Percentiles rank a stretch among this genome's conserved stretches.
phyloP scores from a whole-genome alignment of 169 alveolate species.

The Toxoplasma gondii region DNA sequence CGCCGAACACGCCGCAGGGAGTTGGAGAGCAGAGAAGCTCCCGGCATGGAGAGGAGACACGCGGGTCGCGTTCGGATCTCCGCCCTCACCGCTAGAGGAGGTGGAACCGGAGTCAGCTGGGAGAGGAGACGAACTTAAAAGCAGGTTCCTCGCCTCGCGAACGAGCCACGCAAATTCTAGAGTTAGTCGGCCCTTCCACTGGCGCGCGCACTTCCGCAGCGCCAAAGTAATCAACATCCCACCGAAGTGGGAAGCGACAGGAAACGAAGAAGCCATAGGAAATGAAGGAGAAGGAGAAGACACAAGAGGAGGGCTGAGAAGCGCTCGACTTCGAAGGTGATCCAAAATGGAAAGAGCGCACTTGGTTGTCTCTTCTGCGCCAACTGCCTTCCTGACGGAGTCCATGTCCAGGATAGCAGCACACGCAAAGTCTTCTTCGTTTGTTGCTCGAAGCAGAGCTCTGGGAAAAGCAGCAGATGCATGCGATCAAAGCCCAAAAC shows the following conservation, averaged over 20 bases:
- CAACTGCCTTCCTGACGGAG: not conserved
- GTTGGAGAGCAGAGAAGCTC: too few species aligned
- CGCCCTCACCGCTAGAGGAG: not conserved
- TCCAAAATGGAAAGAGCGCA: not conserved
- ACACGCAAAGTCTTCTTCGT: not conserved
- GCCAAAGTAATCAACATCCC: not conserved
- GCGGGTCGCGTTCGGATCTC: not conserved
- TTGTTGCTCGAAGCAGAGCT: not conserved
- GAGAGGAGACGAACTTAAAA: not conserved
- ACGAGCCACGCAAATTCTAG: not conserved
- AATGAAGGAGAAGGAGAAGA: not conserved
- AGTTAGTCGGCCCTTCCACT: not conserved
- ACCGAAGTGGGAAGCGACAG: not conserved
- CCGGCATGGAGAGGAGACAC: too few species aligned
- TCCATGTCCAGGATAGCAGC: not conserved
- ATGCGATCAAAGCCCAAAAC: too few species aligned
- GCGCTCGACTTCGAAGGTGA: not conserved
- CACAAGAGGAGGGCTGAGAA: not conserved
- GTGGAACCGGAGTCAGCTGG: not conserved
- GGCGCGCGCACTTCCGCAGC: not conserved
- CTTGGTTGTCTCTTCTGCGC: not conserved
- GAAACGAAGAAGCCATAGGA: not conserved
- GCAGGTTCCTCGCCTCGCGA: conserved; percentile 6
- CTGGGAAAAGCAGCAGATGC: conserved; percentile 4
- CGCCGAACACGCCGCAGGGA: too few species aligned